Percentiles rank a stretch among this genome's conserved stretches.
phyloP scores from a whole-genome alignment of 768 basidiomycete genomes.

The Naganishia friedmannii region DNA sequence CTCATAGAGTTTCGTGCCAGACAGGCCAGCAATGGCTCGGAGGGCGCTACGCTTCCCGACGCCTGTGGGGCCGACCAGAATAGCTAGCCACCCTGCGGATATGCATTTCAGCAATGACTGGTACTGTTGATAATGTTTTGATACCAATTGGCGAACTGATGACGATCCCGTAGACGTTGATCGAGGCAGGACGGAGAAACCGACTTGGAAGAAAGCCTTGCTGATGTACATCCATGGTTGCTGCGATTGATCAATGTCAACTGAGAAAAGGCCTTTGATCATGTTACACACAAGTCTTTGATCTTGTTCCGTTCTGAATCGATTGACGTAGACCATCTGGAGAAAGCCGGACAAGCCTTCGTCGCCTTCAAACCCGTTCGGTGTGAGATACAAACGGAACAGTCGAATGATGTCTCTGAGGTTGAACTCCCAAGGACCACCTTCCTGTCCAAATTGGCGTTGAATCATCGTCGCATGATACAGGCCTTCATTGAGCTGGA shows the following conservation, averaged over 20 bases:
- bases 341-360: conserved; percentile 66
- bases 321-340: conserved; percentile 72
- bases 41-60: conserved; percentile 79
- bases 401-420: conserved; percentile 89
- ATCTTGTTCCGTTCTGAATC: conserved; percentile 76
- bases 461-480: conserved; percentile 65
- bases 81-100: conserved; percentile 78
- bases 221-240: conserved; percentile 48
- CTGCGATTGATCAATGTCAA: conserved; percentile 56
- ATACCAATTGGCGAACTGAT: conserved; percentile 59
- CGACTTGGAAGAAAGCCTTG: conserved; percentile 60
- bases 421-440: conserved; percentile 97
- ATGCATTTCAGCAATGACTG: conserved; percentile 75
- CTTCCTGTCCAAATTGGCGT: conserved; percentile 69
- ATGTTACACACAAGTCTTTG: conserved; percentile 53
- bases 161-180: conserved; percentile 46
- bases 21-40: conserved; percentile 65
- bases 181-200: conserved; percentile 58
- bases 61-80: conserved; percentile 70
- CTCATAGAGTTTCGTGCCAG: conserved; percentile 68
- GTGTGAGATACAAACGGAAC: conserved; percentile 58
- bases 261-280: conserved; percentile 49
- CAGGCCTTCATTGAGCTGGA: conserved; percentile 71
- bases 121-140: conserved; percentile 63
- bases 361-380: conserved; percentile 49